phyloP scores from a whole-genome alignment of 495 filamentous ascomycete genomes.

The Penicillium paradoxum region DNA sequence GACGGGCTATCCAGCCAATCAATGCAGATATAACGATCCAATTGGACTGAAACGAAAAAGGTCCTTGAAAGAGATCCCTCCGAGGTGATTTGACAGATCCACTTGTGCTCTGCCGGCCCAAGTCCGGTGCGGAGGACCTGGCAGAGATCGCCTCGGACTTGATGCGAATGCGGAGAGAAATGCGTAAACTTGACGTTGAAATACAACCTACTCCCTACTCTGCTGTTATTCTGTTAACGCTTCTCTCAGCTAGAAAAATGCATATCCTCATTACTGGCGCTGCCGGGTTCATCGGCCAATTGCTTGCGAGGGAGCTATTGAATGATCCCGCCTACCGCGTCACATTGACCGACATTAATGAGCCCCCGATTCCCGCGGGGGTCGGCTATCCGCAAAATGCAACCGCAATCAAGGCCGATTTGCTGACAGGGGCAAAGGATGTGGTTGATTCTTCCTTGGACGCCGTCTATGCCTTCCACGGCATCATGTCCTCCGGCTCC shows the following conservation, averaged over 20 bases:
- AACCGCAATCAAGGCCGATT: constrained; percentile 51
- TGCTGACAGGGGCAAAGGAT: constrained; percentile 47
- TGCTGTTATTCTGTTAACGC: neutral
- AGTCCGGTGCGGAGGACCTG: constrained; percentile 34
- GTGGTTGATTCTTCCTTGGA: constrained; percentile 50
- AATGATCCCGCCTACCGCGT: constrained; percentile 50
- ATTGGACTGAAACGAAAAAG: neutral
- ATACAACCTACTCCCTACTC: neutral
- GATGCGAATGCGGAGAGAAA: constrained; percentile 38
- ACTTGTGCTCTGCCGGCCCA: constrained; percentile 22
- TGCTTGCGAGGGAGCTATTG: constrained; percentile 57
- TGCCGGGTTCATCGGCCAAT: constrained; percentile 63
- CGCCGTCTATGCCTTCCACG: constrained; percentile 72
- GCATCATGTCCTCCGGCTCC: constrained; percentile 72
- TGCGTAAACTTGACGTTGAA: neutral
- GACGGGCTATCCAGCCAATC: neutral
- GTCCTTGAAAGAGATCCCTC: neutral
- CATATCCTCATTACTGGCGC: constrained; percentile 66
- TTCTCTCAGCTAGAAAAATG: constrained; percentile 26
- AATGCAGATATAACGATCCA: neutral
- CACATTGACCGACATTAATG: constrained; percentile 56
- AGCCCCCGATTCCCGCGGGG: constrained; percentile 49
- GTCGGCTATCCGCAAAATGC: constrained; percentile 51
- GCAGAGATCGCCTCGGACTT: constrained; percentile 32
- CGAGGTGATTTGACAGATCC: constrained; percentile 11